A percentile compares a stretch with the other conserved stretches of the same genome.
These are phyloP conservation scores for Saksenaea vasiformis DNA, from an alignment of 371 early-diverging fungal genomes.

Conservation along the genomic window DNA sequence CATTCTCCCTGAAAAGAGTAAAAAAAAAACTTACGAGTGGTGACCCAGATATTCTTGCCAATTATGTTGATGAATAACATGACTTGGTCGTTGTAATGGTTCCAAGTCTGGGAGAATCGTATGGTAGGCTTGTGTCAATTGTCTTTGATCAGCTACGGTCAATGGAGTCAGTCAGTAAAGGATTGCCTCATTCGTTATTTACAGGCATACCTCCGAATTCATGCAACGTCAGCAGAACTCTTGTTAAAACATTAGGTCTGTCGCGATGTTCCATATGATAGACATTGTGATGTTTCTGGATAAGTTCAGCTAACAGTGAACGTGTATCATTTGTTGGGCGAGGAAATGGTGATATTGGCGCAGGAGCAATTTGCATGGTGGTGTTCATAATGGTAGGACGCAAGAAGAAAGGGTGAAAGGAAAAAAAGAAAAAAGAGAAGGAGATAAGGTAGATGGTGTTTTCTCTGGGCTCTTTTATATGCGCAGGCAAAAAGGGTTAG, in stretches of 20 bases:
- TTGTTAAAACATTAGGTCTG: slow-evolving; percentile 32
- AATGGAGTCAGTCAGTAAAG: not conserved
- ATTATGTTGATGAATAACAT: slow-evolving; percentile 17
- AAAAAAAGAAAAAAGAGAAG: not conserved
- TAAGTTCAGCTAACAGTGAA: not conserved
- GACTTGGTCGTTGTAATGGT: slow-evolving; percentile 11
- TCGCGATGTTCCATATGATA: slow-evolving; percentile 42
- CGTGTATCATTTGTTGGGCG: not conserved
- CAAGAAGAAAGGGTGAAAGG: not conserved
- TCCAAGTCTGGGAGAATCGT: slow-evolving; percentile 12
- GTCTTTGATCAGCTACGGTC: slow-evolving; percentile 2
- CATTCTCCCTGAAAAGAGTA: not conserved
- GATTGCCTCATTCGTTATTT: not conserved
- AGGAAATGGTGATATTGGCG: not conserved
- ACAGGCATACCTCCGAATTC: slow-evolving; percentile 30
- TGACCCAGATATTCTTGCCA: slow-evolving; percentile 38
- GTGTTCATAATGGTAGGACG: not conserved
- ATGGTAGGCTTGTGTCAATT: slow-evolving; percentile 12
- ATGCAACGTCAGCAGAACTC: slow-evolving; percentile 34
- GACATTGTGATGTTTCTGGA: slow-evolving; percentile 22
- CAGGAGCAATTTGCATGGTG: not conserved
- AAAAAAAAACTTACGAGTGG: slow-evolving; percentile 24
- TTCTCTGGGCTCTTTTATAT: not conserved
- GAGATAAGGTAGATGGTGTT: not conserved
- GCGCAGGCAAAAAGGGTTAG: not conserved